Percentiles rank a stretch among this genome's conserved stretches.
These are phyloP conservation scores for Pseudogymnoascus sp. DNA, from an alignment of 2,329 filamentous ascomycete species.

Conservation along the genomic window DNA sequence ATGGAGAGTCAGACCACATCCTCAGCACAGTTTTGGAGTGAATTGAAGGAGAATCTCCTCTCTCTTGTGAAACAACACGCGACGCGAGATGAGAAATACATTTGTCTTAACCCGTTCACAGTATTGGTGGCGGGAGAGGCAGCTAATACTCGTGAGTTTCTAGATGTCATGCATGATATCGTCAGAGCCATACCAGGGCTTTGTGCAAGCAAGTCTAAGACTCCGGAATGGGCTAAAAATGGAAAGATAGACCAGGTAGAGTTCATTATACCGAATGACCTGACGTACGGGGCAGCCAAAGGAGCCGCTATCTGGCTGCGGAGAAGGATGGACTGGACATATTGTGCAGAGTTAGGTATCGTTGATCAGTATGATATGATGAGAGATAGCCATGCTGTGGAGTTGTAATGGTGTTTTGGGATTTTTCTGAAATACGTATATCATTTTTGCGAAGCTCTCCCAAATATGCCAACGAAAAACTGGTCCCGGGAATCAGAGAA, in stretches of 20 bases:
- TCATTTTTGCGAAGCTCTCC: too few relatives aligned
- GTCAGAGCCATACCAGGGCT: not conserved
- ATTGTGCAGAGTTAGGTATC: not conserved
- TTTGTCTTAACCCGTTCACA: not conserved
- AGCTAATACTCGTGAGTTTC: not conserved
- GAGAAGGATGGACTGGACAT: not conserved
- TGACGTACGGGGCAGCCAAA: not conserved
- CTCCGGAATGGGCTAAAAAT: not conserved
- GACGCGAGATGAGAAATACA: not conserved
- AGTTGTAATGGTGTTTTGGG: too few relatives aligned
- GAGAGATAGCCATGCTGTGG: not conserved
- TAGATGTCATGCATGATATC: not conserved
- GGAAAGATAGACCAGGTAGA: not conserved
- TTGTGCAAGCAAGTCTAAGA: not conserved
- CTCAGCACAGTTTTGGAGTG: not conserved
- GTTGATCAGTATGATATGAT: not conserved
- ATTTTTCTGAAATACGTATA: too few relatives aligned
- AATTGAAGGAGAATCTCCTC: not conserved
- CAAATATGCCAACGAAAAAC: too few relatives aligned
- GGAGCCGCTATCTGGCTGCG: not conserved
- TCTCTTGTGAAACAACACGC: not conserved
- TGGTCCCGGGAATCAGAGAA: too few relatives aligned
- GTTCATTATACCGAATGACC: not conserved
- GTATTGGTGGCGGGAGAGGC: not conserved
- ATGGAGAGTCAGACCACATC: not conserved